Conservation (phyloP, 1,284 basidiomycete genomes). For the Pyrrhoderma lamaoense region DNA sequence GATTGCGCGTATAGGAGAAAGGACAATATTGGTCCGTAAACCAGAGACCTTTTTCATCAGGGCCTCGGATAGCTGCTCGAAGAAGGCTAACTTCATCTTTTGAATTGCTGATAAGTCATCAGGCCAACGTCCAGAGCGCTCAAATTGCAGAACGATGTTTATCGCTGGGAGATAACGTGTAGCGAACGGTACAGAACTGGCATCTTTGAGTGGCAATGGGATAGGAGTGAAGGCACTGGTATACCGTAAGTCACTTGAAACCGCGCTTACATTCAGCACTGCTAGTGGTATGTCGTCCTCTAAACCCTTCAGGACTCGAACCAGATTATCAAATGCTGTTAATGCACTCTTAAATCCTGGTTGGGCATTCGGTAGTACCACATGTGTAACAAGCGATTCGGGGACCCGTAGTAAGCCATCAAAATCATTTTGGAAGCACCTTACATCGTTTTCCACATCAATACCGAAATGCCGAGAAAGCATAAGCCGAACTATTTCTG, state of each 20-base stretch:
- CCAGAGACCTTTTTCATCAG: constrained; percentile 50
- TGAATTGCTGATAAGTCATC: constrained; percentile 91
- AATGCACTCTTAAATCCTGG: constrained; percentile 76
- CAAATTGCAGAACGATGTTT: constrained; percentile 78
- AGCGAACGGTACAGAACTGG: constrained; percentile 40
- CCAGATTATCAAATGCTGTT: constrained; percentile 74
- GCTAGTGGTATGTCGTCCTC: constrained; percentile 78
- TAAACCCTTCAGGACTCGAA: constrained; percentile 70
- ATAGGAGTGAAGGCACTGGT: constrained; percentile 77
- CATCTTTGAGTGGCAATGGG: constrained; percentile 40
- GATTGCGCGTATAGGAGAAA: constrained; percentile 39
- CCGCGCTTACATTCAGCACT: constrained; percentile 70
- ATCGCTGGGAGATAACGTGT: constrained; percentile 66
- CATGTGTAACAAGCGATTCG: constrained; percentile 43
- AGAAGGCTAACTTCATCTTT: constrained; percentile 91
- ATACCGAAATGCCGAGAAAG: constrained; percentile 73
- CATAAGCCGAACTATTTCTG: constrained; percentile 68
- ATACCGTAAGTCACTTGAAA: constrained; percentile 74
- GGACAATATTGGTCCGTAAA: constrained; percentile 50
- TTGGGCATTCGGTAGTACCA: constrained; percentile 30
- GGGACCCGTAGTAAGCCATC: constrained; percentile 67
- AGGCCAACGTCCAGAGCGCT: constrained; percentile 90
- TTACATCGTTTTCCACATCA: constrained; percentile 37
- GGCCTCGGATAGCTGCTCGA: constrained; percentile 66
- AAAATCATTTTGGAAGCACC: constrained; percentile 55